Evolutionary conservation across 2,329 filamentous ascomycete genomes (phyloP).

Genomic region (Pyrenophora graminea): DNA sequence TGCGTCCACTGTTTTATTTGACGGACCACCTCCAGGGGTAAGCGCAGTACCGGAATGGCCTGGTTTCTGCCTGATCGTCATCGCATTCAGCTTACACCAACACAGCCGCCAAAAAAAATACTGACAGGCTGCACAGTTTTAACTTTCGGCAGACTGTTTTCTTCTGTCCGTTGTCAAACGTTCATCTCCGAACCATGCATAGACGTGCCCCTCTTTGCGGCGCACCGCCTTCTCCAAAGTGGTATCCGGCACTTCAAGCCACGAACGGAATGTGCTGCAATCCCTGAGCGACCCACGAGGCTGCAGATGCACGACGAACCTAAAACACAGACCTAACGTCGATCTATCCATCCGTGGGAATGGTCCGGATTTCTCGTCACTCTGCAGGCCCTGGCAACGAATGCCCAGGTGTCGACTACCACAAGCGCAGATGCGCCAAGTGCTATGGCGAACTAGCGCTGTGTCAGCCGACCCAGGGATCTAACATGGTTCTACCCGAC

Average conservation of each 20-base stretch:
- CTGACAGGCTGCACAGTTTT: not conserved
- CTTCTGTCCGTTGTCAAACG: not conserved
- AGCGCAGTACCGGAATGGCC: too few relatives aligned
- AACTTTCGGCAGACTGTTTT: not conserved
- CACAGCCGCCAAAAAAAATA: not conserved
- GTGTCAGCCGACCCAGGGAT: conserved; percentile 1
- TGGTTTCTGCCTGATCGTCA: too few relatives aligned
- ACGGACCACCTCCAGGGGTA: too few relatives aligned
- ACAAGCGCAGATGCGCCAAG: conserved; percentile 6
- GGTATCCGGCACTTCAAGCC: not conserved
- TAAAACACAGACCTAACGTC: not conserved
- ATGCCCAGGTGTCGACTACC: not conserved
- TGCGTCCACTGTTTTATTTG: too few relatives aligned
- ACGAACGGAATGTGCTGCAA: not conserved
- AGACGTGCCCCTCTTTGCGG: not conserved
- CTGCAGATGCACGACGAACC: not conserved
- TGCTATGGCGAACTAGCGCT: conserved; percentile 2
- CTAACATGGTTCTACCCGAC: conserved; percentile 1
- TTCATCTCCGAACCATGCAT: conserved; percentile 5
- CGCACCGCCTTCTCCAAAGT: not conserved
- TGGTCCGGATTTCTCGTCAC: conserved; percentile 1
- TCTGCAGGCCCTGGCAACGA: not conserved
- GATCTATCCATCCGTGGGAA: conserved; percentile 1
- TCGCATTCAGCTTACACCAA: not conserved
- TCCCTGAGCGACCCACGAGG: not conserved